Conservation (phyloP, 2,329 filamentous ascomycete genomes). For the Colletotrichum scovillei region DNA sequence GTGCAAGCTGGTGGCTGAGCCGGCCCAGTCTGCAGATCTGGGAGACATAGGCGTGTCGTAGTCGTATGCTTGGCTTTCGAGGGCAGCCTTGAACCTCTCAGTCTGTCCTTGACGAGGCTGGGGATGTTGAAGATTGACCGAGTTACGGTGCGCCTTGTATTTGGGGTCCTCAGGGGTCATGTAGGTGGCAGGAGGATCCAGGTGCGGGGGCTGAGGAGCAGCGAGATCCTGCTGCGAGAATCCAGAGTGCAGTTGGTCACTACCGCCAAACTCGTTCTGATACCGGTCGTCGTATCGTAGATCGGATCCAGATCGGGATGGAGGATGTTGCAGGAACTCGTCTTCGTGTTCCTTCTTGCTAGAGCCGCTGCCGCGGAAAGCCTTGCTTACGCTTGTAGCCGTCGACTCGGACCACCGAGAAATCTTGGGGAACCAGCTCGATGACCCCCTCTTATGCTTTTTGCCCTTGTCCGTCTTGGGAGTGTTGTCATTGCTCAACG, state of each 20-base stretch:
- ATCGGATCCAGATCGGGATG: conserved; percentile 84
- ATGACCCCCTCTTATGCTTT: conserved; percentile 89
- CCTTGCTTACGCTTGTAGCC: conserved; percentile 84
- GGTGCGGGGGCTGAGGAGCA: conserved; percentile 33
- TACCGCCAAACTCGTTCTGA: conserved; percentile 65
- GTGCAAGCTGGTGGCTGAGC: conserved; percentile 69
- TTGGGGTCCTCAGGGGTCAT: conserved; percentile 77
- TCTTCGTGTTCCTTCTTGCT: conserved; percentile 68
- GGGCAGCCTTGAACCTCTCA: conserved; percentile 77
- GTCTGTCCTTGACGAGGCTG: conserved; percentile 81
- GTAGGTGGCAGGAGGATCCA: conserved; percentile 61
- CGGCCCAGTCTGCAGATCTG: conserved; percentile 70
- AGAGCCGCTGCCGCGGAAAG: conserved; percentile 75
- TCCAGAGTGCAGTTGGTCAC: conserved; percentile 70
- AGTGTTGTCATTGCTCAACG: conserved; percentile 83
- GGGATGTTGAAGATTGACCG: conserved; percentile 82
- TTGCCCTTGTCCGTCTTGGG: conserved; percentile 80
- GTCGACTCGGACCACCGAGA: conserved; percentile 98
- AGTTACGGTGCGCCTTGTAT: conserved; percentile 85
- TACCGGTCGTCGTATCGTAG: conserved; percentile 74
- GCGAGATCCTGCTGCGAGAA: conserved; percentile 65
- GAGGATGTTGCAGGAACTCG: conserved; percentile 66
- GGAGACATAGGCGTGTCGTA: conserved; percentile 72
- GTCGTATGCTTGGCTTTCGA: conserved; percentile 79
- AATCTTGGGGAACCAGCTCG: conserved; percentile 86